These are phyloP conservation scores for Fusarium metavorans DNA, from an alignment of 2,329 filamentous ascomycete species.

Conservation along the genomic window DNA sequence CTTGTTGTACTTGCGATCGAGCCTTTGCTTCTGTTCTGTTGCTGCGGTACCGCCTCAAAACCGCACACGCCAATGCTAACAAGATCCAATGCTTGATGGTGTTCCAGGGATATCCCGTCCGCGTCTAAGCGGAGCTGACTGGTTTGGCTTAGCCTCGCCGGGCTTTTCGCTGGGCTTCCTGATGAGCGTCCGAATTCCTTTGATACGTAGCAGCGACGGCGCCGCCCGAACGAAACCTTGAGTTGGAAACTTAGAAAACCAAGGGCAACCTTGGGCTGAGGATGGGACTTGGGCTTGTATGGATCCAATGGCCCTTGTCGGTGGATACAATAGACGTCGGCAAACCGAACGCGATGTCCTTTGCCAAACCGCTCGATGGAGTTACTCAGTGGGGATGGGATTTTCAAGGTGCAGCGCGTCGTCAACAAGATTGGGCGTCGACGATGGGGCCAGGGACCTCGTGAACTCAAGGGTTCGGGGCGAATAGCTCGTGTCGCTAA, in stretches of 20 bases:
- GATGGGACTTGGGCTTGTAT: conserved; percentile 28
- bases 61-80: conserved; percentile 12
- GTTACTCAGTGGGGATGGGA: conserved; percentile 20
- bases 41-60: conserved; percentile 16
- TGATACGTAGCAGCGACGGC: conserved; percentile 21
- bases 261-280: conserved; percentile 25
- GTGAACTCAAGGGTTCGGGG: conserved; percentile 28
- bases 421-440: conserved; percentile 23
- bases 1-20: conserved; percentile 3
- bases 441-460: conserved; percentile 32
- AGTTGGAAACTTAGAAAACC: conserved; percentile 32
- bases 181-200: conserved; percentile 14
- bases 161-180: conserved; percentile 27
- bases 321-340: conserved; percentile 11
- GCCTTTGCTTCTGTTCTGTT: neutral
- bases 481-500: conserved; percentile 17
- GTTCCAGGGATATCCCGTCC: conserved; percentile 28
- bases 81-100: conserved; percentile 3
- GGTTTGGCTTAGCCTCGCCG: conserved; percentile 28
- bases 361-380: neutral
- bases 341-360: conserved; percentile 12
- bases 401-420: conserved; percentile 19
- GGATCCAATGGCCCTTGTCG: conserved; percentile 19
- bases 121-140: conserved; percentile 27
- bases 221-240: conserved; percentile 24